Evolutionary conservation across 768 basidiomycete species (phyloP).

Genomic region (Leucosporidium yakuticum): DNA sequence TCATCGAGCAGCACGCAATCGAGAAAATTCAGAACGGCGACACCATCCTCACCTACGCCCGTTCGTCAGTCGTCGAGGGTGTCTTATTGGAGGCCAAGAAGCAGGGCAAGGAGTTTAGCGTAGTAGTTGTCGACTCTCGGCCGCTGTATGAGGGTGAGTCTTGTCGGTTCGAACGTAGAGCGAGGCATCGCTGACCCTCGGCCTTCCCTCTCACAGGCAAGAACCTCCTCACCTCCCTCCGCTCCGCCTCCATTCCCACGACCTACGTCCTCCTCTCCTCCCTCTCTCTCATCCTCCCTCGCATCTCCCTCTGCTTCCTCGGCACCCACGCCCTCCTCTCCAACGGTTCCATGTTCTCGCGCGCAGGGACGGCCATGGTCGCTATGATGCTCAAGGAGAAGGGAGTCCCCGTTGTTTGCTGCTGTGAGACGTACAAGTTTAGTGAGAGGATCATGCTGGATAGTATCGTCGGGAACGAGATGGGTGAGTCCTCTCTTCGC

Average conservation of each 20-base stretch:
- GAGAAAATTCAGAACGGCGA: constrained; percentile 94
- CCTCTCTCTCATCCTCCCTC: constrained; percentile 67
- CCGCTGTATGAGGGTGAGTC: constrained; percentile 77
- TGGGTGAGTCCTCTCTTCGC: constrained; percentile 52
- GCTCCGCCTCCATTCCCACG: constrained; percentile 66
- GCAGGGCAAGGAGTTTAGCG: constrained; percentile 72
- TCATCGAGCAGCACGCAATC: constrained; percentile 79
- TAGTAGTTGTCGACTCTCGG: constrained; percentile 88
- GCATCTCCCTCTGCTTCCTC: constrained; percentile 75
- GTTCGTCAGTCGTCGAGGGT: constrained; percentile 91
- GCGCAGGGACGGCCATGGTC: constrained; percentile 90
- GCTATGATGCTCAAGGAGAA: constrained; percentile 91
- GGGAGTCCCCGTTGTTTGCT: constrained; percentile 88
- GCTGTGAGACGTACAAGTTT: constrained; percentile 98
- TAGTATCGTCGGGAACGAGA: constrained; percentile 90
- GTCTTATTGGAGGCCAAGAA: constrained; percentile 70
- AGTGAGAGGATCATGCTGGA: constrained; percentile 87
- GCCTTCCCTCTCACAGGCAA: constrained; percentile 57
- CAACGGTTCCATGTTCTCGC: constrained; percentile 86
- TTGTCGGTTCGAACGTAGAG: background rate
- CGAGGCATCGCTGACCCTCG: background rate
- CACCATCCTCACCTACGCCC: constrained; percentile 84
- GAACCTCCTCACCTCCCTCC: constrained; percentile 63
- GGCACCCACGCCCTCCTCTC: constrained; percentile 92
- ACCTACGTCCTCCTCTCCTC: constrained; percentile 89